Percentiles rank a stretch among this genome's conserved stretches.
Conservation (phyloP, 164 flowering plant genomes). For the Liriodendron chinense region DNA sequence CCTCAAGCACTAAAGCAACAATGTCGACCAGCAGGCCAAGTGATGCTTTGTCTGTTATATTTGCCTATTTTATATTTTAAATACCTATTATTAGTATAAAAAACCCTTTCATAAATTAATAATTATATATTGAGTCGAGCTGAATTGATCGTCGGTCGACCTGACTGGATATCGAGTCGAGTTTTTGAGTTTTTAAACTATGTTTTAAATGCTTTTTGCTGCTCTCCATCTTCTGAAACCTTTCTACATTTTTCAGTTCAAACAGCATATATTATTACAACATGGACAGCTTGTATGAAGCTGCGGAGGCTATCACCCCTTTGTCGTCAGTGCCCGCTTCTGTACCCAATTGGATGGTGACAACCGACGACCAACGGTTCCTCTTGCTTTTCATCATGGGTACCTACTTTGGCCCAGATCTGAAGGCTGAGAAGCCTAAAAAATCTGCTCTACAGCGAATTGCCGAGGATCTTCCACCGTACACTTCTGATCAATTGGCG, state of each 20-base stretch:
- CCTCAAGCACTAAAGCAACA: too few relatives aligned
- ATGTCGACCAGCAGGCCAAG: too few relatives aligned
- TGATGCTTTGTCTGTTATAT: too few relatives aligned
- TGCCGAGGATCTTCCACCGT: constrained; percentile 42
- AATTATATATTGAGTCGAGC: too few relatives aligned
- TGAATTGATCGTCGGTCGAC: too few relatives aligned
- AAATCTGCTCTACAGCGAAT: constrained; percentile 46
- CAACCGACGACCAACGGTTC: constrained; percentile 43
- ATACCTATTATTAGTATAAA: too few relatives aligned
- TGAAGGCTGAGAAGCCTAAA: constrained; percentile 30
- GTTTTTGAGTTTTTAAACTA: too few relatives aligned
- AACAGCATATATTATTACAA: constrained; percentile 14
- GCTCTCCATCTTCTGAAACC: too few relatives aligned
- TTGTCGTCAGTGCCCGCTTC: neutral
- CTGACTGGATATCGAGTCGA: too few relatives aligned
- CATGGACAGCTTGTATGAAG: constrained; percentile 18
- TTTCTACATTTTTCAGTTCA: neutral
- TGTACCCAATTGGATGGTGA: constrained; percentile 7
- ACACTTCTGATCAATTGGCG: constrained; percentile 34
- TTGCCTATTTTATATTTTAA: too few relatives aligned
- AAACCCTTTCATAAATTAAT: too few relatives aligned
- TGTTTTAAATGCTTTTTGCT: too few relatives aligned
- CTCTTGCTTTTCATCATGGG: constrained; percentile 51
- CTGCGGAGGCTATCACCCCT: constrained; percentile 14
- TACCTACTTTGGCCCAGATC: constrained; percentile 58